Conservation (phyloP, 2,329 filamentous ascomycete species). For the Cladophialophora psammophila region DNA sequence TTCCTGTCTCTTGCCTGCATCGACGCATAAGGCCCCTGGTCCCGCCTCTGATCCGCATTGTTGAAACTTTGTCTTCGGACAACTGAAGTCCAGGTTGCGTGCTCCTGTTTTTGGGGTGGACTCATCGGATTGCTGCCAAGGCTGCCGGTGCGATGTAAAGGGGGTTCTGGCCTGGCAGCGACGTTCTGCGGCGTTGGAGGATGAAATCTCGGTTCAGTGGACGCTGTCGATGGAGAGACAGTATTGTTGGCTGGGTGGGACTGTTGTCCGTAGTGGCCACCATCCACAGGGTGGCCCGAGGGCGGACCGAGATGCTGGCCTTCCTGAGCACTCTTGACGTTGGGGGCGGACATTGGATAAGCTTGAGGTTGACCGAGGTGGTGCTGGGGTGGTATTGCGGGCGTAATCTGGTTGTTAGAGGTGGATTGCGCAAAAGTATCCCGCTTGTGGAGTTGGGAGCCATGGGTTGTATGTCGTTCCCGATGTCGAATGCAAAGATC, state of each 20-base stretch:
- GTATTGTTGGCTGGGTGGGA: conserved; percentile 24
- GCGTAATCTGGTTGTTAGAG: conserved; percentile 33
- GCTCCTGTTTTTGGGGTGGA: conserved; percentile 42
- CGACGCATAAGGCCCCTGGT: conserved; percentile 22
- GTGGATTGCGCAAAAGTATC: conserved; percentile 52
- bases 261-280: conserved; percentile 23
- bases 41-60: conserved; percentile 27
- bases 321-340: conserved; percentile 24
- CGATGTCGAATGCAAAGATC: conserved; percentile 88
- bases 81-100: conserved; percentile 42
- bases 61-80: conserved; percentile 41
- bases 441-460: conserved; percentile 60
- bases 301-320: conserved; percentile 4
- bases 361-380: conserved; percentile 36
- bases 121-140: conserved; percentile 43
- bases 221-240: conserved; percentile 27
- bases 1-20: conserved; percentile 20
- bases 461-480: conserved; percentile 75
- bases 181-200: conserved; percentile 42
- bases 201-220: conserved; percentile 42
- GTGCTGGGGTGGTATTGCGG: conserved; percentile 27
- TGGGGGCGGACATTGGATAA: conserved; percentile 48
- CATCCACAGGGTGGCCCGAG: conserved; percentile 10
- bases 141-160: conserved; percentile 43
- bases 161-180: conserved; percentile 40